phyloP scores from a whole-genome alignment of 2,329 filamentous ascomycete genomes.

The Dichotomopilus funicola region DNA sequence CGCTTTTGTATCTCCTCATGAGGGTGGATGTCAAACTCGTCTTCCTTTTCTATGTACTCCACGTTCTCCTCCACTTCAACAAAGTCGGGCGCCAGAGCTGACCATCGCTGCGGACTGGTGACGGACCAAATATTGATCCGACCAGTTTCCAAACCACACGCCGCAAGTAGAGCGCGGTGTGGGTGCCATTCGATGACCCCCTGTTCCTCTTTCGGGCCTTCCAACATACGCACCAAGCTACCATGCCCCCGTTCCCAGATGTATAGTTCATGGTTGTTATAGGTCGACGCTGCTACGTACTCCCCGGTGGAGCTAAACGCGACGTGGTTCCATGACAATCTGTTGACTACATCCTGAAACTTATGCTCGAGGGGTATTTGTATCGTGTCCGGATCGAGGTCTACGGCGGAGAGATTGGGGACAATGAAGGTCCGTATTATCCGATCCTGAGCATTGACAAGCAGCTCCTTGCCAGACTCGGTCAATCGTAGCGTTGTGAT shows the following conservation, averaged over 20 bases:
- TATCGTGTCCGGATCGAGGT: conserved; percentile 77
- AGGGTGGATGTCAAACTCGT: conserved; percentile 97
- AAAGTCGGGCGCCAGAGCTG: conserved; percentile 92
- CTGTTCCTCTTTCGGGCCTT: conserved; percentile 93
- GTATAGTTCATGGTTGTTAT: conserved; percentile 98
- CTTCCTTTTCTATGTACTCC: conserved; percentile 89
- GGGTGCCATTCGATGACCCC: conserved; percentile 98
- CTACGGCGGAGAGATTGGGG: conserved; percentile 63
- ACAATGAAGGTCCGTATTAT: conserved; percentile 90
- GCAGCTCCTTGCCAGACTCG: conserved; percentile 74
- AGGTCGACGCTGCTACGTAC: conserved; percentile 93
- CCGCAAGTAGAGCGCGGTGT: conserved; percentile 75
- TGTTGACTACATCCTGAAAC: conserved; percentile 95
- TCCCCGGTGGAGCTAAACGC: conserved; percentile 91
- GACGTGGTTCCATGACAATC: conserved; percentile 92
- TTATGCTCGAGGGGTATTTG: conserved; percentile 93
- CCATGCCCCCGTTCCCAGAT: conserved; percentile 95
- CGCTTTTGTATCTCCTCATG: conserved; percentile 91
- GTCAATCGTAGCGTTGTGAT: conserved; percentile 84
- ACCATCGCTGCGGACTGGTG: conserved; percentile 93
- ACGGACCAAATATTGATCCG: conserved; percentile 96
- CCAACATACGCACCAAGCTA: conserved; percentile 91
- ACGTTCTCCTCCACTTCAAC: conserved; percentile 97
- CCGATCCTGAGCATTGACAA: conserved; percentile 89
- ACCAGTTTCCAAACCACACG: conserved; percentile 87